These are phyloP conservation scores for Salmacisia buchloeana DNA, from an alignment of 1,284 basidiomycete genomes.

Conservation along the genomic window DNA sequence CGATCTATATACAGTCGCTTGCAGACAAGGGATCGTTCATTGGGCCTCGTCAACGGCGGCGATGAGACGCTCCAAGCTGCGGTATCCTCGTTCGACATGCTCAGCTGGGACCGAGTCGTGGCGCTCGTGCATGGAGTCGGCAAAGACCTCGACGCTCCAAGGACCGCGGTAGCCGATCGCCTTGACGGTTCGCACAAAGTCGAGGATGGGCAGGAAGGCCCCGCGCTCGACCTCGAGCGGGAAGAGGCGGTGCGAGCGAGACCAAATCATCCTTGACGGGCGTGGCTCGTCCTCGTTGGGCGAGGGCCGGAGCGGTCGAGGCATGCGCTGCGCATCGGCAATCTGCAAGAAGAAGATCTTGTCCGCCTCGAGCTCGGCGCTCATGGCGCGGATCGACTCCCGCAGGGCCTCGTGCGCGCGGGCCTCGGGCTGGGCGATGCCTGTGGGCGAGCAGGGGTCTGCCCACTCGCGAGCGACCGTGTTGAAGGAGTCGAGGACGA, in stretches of 20 bases:
- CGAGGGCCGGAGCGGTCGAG: slow-evolving; percentile 26
- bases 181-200: slow-evolving; percentile 46
- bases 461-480: slow-evolving; percentile 51
- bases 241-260: slow-evolving; percentile 48
- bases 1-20: too few species aligned
- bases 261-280: slow-evolving; percentile 51
- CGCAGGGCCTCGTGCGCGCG: slow-evolving; percentile 5
- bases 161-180: slow-evolving; percentile 48
- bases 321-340: slow-evolving; percentile 43
- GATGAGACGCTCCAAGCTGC: background rate
- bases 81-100: slow-evolving; percentile 26
- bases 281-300: slow-evolving; percentile 43
- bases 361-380: slow-evolving; percentile 13
- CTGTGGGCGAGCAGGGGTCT: slow-evolving; percentile 28
- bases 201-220: slow-evolving; percentile 48
- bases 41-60: background rate
- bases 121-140: slow-evolving; percentile 37
- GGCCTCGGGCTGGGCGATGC: slow-evolving; percentile 21
- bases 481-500: slow-evolving; percentile 53
- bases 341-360: slow-evolving; percentile 52
- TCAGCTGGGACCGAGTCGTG: slow-evolving; percentile 25
- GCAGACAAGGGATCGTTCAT: too few species aligned
- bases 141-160: slow-evolving; percentile 52
- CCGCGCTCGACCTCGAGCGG: slow-evolving; percentile 47
- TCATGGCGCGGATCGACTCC: slow-evolving; percentile 24